phyloP scores from a whole-genome alignment of 2,329 filamentous ascomycete species.

The Plectosphaerella plurivora region DNA sequence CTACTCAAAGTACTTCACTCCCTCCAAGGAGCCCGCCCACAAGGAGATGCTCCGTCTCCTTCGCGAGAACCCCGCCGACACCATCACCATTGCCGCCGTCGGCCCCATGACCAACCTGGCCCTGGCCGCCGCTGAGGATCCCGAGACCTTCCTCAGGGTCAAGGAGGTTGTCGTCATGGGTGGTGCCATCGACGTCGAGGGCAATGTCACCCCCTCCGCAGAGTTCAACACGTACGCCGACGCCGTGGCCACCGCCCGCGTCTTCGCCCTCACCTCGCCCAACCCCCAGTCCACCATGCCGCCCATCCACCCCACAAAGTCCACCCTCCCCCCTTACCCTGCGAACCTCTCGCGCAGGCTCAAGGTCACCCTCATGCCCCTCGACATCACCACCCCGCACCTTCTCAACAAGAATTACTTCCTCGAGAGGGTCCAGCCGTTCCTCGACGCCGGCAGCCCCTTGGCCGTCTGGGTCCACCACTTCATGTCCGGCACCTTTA shows the following conservation, averaged over 20 bases:
- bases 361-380: slow-evolving; percentile 66
- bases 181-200: slow-evolving; percentile 71
- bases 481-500: slow-evolving; percentile 68
- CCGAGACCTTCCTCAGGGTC: slow-evolving; percentile 80
- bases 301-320: slow-evolving; percentile 47
- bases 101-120: slow-evolving; percentile 94
- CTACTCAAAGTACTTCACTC: slow-evolving; percentile 62
- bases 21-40: slow-evolving; percentile 70
- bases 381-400: slow-evolving; percentile 74
- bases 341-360: slow-evolving; percentile 56
- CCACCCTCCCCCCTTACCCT: slow-evolving; percentile 58
- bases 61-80: slow-evolving; percentile 73
- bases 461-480: slow-evolving; percentile 69
- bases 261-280: slow-evolving; percentile 72
- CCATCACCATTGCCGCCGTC: slow-evolving; percentile 83
- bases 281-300: slow-evolving; percentile 79
- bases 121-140: slow-evolving; percentile 80
- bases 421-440: slow-evolving; percentile 45
- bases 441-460: slow-evolving; percentile 61
- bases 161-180: slow-evolving; percentile 97
- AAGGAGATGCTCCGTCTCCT: slow-evolving; percentile 87
- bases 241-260: slow-evolving; percentile 67
- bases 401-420: slow-evolving; percentile 60
- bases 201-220: slow-evolving; percentile 80
- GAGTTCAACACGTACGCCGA: slow-evolving; percentile 98